Evolutionary conservation across 352 stramenopile genomes (phyloP).

Genomic region (Detonula confervacea): DNA sequence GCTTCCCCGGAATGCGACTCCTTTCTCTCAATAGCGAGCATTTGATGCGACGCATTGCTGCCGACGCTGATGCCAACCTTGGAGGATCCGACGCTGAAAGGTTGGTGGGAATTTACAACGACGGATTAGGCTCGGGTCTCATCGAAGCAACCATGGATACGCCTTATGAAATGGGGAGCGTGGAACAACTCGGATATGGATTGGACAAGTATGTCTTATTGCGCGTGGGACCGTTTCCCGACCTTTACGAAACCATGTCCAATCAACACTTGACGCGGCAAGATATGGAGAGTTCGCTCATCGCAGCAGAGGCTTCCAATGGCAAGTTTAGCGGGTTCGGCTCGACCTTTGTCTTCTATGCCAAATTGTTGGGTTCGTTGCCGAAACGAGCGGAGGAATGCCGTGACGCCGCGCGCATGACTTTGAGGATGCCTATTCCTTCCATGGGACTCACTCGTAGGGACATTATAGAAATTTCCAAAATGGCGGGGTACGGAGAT

Average conservation of each 20-base stretch:
- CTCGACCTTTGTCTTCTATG: constrained; percentile 81
- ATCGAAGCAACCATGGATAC: constrained; percentile 55
- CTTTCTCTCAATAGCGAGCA: constrained; percentile 79
- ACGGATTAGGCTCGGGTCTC: constrained; percentile 52
- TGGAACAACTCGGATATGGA: constrained; percentile 77
- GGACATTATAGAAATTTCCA: constrained; percentile 65
- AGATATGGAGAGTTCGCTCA: constrained; percentile 72
- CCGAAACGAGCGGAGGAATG: constrained; percentile 67
- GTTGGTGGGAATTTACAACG: constrained; percentile 75
- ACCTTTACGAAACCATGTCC: constrained; percentile 79
- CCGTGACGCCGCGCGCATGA: constrained; percentile 78
- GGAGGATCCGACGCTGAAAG: constrained; percentile 30
- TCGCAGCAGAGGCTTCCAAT: constrained; percentile 80
- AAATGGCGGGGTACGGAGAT: constrained; percentile 58
- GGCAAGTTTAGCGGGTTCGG: constrained; percentile 78
- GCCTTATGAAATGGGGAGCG: constrained; percentile 68
- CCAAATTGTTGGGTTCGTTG: constrained; percentile 63
- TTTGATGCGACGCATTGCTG: constrained; percentile 79
- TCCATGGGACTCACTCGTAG: constrained; percentile 61
- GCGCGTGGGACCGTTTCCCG: constrained; percentile 79
- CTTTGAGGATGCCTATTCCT: constrained; percentile 71
- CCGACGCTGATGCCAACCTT: constrained; percentile 65
- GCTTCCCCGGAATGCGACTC: constrained; percentile 67
- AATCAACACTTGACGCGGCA: constrained; percentile 57
- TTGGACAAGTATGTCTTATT: constrained; percentile 82